Percentiles rank a stretch among this genome's conserved stretches.
phyloP scores from a whole-genome alignment of 1,284 basidiomycete species.

The Porogramme epimiltina region DNA sequence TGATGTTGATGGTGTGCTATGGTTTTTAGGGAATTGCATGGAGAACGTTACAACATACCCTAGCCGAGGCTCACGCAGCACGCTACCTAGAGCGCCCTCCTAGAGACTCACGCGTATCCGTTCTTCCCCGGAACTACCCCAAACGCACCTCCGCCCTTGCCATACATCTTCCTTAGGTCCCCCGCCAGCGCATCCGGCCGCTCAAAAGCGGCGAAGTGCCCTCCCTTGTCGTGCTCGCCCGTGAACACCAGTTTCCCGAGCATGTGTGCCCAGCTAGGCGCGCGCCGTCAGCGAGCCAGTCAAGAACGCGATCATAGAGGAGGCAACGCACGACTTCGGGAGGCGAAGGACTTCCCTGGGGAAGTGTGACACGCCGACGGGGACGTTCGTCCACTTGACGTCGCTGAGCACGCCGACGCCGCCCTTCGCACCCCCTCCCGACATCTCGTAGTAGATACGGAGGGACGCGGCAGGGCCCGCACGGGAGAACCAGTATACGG shows the following conservation, averaged over 20 bases:
- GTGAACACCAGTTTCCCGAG: constrained; percentile 29
- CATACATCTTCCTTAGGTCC: constrained; percentile 30
- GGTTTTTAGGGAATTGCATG: too few relatives aligned
- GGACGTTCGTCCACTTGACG: constrained; percentile 33
- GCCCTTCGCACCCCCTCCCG: neutral
- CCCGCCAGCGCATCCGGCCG: constrained; percentile 26
- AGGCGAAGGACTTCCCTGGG: constrained; percentile 42
- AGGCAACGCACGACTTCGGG: constrained; percentile 41
- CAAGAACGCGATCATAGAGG: neutral
- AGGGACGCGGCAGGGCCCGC: constrained; percentile 53
- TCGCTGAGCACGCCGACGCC: neutral
- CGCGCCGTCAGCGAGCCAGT: neutral
- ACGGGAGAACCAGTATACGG: constrained; percentile 61
- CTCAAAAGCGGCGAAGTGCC: constrained; percentile 35
- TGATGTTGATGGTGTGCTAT: too few relatives aligned
- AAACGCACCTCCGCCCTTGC: constrained; percentile 18
- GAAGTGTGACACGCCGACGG: constrained; percentile 50
- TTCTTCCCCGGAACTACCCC: constrained; percentile 13
- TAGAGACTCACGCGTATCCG: constrained; percentile 10
- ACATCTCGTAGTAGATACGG: constrained; percentile 54
- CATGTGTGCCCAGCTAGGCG: constrained; percentile 22
- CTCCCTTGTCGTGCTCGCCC: constrained; percentile 26
- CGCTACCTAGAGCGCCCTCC: too few relatives aligned
- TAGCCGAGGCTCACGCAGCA: too few relatives aligned
- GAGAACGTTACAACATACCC: too few relatives aligned